Conservation (phyloP, 1,139 yeast species). For the Candida dubliniensis region DNA sequence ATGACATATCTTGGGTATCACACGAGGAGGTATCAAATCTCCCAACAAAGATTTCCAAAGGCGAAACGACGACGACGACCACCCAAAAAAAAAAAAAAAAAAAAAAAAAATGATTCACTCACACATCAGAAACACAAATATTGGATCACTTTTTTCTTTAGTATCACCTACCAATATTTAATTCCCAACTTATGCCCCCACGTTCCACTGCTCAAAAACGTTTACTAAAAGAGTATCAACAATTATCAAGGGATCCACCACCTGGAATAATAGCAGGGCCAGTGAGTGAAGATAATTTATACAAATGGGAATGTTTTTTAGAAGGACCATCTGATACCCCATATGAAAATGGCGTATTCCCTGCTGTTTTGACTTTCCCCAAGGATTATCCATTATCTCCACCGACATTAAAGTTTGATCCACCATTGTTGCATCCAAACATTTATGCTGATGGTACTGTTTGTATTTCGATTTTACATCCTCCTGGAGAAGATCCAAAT, state of each 20-base stretch:
- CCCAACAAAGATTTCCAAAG: too few relatives aligned
- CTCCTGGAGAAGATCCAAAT: constrained; percentile 97
- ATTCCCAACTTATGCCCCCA: constrained; percentile 35
- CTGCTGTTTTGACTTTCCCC: constrained; percentile 83
- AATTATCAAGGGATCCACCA: constrained; percentile 80
- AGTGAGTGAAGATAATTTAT: constrained; percentile 72
- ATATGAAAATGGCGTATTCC: constrained; percentile 90
- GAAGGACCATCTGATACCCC: constrained; percentile 95
- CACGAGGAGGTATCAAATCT: too few relatives aligned
- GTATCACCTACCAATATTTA: background rate
- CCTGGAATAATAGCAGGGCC: constrained; percentile 98
- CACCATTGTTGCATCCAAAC: constrained; percentile 89
- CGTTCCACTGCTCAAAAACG: constrained; percentile 80
- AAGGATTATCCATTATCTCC: constrained; percentile 90
- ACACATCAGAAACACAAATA: background rate
- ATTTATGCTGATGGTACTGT: constrained; percentile 93
- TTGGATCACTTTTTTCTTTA: background rate
- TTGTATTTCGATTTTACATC: constrained; percentile 89
- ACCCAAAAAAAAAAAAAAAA: background rate
- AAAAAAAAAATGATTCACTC: background rate
- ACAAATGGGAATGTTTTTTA: constrained; percentile 86
- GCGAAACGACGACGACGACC: too few relatives aligned
- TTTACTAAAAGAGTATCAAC: constrained; percentile 84
- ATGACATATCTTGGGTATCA: too few relatives aligned
- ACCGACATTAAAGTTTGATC: constrained; percentile 78